These are phyloP conservation scores for Alternaria sp. DNA, from an alignment of 2,329 filamentous ascomycete genomes.

Conservation along the genomic window DNA sequence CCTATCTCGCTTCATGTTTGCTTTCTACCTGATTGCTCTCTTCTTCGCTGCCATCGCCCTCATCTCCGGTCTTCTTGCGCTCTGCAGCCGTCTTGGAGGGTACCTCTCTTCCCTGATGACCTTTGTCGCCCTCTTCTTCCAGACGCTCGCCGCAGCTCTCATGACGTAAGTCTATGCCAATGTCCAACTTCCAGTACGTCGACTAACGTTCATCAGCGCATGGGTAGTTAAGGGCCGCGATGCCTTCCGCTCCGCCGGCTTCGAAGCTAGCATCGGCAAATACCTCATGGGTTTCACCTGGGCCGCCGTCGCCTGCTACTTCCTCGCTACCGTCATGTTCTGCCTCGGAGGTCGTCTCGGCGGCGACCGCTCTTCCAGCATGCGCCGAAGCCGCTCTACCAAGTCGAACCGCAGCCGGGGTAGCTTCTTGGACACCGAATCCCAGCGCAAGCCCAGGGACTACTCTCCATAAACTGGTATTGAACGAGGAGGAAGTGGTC, in stretches of 20 bases:
- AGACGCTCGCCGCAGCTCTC: conserved; percentile 69
- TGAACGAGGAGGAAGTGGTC: background rate
- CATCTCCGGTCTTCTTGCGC: conserved; percentile 71
- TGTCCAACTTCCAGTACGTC: no score
- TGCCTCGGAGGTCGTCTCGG: conserved; percentile 64
- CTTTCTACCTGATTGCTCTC: conserved; percentile 84
- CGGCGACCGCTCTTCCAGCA: conserved; percentile 49
- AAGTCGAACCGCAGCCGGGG: conserved; percentile 52
- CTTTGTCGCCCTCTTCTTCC: conserved; percentile 70
- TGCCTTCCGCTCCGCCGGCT: conserved; percentile 64
- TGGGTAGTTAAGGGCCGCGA: conserved; percentile 75
- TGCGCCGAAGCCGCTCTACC: conserved; percentile 58
- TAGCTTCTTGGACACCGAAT: conserved; percentile 63
- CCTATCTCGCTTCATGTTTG: conserved; percentile 90
- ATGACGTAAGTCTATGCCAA: conserved; percentile 70
- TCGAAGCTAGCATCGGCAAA: conserved; percentile 66
- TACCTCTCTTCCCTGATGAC: conserved; percentile 68
- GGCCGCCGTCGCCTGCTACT: conserved; percentile 70
- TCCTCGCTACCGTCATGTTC: conserved; percentile 72
- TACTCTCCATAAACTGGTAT: conserved; percentile 5
- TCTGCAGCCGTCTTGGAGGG: conserved; percentile 73
- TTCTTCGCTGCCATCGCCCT: conserved; percentile 76
- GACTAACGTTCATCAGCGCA: conserved; percentile 52
- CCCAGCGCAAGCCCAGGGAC: conserved; percentile 46
- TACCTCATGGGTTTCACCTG: conserved; percentile 81